These are phyloP conservation scores for Phytophthora megakarya DNA, from an alignment of 352 stramenopile genomes.

Conservation along the genomic window DNA sequence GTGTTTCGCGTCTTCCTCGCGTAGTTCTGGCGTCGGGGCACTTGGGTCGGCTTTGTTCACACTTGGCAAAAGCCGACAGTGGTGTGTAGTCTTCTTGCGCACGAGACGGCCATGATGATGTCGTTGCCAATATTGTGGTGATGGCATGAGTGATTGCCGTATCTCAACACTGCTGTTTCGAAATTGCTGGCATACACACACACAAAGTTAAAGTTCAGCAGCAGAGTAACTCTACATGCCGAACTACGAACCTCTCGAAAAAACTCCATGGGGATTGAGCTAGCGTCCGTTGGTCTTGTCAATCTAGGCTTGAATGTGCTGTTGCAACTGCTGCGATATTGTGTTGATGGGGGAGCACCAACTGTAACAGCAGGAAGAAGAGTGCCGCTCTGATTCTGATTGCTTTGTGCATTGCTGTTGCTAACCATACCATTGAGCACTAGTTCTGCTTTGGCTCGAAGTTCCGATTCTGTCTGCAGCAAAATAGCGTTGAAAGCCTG, in stretches of 20 bases:
- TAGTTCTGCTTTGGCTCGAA: slow-evolving; percentile 82
- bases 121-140: slow-evolving; percentile 27
- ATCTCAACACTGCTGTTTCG: slow-evolving; percentile 44
- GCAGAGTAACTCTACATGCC: neutral
- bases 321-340: slow-evolving; percentile 14
- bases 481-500: slow-evolving; percentile 72
- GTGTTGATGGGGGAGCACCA: slow-evolving; percentile 15
- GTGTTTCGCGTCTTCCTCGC: slow-evolving; percentile 59
- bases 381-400: slow-evolving; percentile 23
- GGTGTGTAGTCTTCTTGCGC: slow-evolving; percentile 64
- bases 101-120: slow-evolving; percentile 40
- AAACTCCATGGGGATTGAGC: slow-evolving; percentile 51
- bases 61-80: slow-evolving; percentile 64
- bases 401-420: slow-evolving; percentile 38
- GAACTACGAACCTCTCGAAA: slow-evolving; percentile 44
- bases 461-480: slow-evolving; percentile 65
- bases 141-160: slow-evolving; percentile 26
- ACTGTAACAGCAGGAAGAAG: slow-evolving; percentile 35
- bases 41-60: slow-evolving; percentile 72
- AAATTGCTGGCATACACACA: slow-evolving; percentile 39
- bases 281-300: slow-evolving; percentile 17
- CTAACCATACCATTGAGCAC: slow-evolving; percentile 74
- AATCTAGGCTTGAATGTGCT: slow-evolving; percentile 7
- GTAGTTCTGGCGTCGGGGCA: slow-evolving; percentile 54
- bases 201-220: neutral